Evolutionary conservation across 352 stramenopile species (phyloP).

Genomic region (Phytopythium mirpurense): DNA sequence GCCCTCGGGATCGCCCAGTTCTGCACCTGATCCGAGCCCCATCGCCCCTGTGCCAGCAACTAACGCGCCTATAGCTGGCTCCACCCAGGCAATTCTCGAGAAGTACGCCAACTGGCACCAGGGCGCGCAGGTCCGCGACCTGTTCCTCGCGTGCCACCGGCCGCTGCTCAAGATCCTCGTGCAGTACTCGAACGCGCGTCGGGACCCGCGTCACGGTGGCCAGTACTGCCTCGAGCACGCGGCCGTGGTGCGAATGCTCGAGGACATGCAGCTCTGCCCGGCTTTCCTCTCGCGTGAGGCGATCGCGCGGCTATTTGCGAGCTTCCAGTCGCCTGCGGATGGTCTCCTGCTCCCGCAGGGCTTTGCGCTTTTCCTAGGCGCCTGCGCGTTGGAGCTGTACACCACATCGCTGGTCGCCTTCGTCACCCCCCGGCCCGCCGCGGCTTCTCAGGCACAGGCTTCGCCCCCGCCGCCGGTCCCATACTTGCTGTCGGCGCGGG

Average conservation of each 20-base stretch:
- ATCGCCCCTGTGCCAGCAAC: background rate
- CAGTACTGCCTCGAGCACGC: constrained; percentile 38
- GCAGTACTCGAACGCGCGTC: constrained; percentile 50
- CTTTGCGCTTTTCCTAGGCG: constrained; percentile 56
- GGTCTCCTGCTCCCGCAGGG: constrained; percentile 31
- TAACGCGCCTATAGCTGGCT: background rate
- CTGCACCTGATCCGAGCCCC: background rate
- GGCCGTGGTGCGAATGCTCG: constrained; percentile 42
- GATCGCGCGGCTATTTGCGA: constrained; percentile 41
- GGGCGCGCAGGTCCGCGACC: constrained; percentile 46
- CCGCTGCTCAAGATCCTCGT: constrained; percentile 47
- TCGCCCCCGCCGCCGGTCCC: constrained; percentile 13
- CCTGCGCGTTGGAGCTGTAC: constrained; percentile 58
- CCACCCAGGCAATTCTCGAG: constrained; percentile 8
- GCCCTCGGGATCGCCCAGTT: background rate
- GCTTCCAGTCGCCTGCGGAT: constrained; percentile 24
- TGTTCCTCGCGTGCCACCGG: constrained; percentile 49
- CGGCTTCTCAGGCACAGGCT: background rate
- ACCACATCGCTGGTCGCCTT: constrained; percentile 14
- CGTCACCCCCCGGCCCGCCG: background rate
- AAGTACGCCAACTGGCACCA: constrained; percentile 49
- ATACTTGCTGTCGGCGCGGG: constrained; percentile 44
- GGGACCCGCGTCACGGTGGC: constrained; percentile 26
- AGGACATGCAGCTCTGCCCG: constrained; percentile 59
- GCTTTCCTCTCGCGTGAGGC: constrained; percentile 42